phyloP scores from a whole-genome alignment of 78 protist species.

The Dictyostelium intermedium region DNA sequence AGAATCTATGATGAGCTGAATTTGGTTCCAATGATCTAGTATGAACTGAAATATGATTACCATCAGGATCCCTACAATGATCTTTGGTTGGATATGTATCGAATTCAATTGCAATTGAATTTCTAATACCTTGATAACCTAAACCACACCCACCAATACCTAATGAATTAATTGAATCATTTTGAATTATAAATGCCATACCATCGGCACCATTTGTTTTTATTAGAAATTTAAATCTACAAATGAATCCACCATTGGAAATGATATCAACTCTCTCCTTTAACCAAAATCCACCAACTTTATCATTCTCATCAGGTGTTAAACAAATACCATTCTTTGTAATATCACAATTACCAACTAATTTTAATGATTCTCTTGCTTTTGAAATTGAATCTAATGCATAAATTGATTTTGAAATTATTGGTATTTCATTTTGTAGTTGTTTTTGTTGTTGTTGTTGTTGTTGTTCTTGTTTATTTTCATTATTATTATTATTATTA shows the following conservation, averaged over 20 bases:
- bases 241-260: constrained; percentile 5
- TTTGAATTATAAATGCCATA: constrained; percentile 83
- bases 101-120: constrained; percentile 80
- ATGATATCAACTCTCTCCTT: constrained; percentile 11
- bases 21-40: constrained; percentile 7
- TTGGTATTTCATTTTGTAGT: neutral
- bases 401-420: neutral
- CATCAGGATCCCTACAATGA: constrained; percentile 67
- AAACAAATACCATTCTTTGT: constrained; percentile 9
- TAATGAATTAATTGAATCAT: neutral
- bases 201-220: constrained; percentile 78
- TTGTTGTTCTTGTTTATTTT: neutral
- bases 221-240: constrained; percentile 42
- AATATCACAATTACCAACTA: constrained; percentile 16
- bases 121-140: constrained; percentile 75
- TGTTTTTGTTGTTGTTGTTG: neutral
- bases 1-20: constrained; percentile 54
- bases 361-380: neutral
- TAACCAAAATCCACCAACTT: constrained; percentile 80
- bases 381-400: neutral
- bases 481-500: neutral
- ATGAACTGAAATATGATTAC: constrained; percentile 63
- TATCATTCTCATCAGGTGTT: constrained; percentile 48
- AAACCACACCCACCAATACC: constrained; percentile 77
- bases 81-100: constrained; percentile 48